Base-by-base conservation (phyloP, 495 filamentous ascomycete species). In the Schizothecium vesticola region DNA sequence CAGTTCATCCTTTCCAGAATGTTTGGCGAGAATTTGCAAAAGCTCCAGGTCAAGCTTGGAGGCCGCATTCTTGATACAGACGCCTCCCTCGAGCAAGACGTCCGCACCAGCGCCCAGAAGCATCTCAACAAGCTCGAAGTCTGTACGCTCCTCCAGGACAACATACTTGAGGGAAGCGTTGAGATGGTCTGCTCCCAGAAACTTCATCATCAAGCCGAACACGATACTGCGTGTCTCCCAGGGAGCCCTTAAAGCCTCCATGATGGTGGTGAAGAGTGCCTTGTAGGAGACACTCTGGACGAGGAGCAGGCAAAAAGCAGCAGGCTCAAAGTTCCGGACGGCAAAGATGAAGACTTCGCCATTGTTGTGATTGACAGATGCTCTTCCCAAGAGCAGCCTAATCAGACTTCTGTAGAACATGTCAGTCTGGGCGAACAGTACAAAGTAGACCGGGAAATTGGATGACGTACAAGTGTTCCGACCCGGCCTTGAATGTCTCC, bases 11-110 rank as follows among this genome's bases (percentile, higher is more conserved):
- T 59, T 59, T 5, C 67, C 68, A 1, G 66, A 61, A 21, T 73
- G 66, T 19, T 69, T 66, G 0, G 76, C 56, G 0, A 78, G 61
- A n/a, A 75, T 31, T 19, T 65, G 64, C 3, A 76, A 59, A 8
- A 70, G 57, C 13, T 71, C 70, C 1, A 59, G 65, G 59, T 75
- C 60, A 23, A 78, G 69, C 36, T 64, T 70, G 65, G 56, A 74
- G n/a, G 76, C 73, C 0, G 76, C 76, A 22, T 76, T 62, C 63
- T 74, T 76, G 43, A 78, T 67, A 63, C 71, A 77, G 9, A 77
- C 65, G 2, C 76, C 76, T 16, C 71, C 66, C 24, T 78, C 71
- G 12, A 71, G 67, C 0, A 62, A 69, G 6, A 73, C 67, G 11
- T 77, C 73, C 3, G 76, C 75, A 0, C 75, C 74, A 3, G 73